These are phyloP conservation scores for Tetrahymena malaccensis DNA, from an alignment of 73 alveolate species.

Conservation along the genomic window DNA sequence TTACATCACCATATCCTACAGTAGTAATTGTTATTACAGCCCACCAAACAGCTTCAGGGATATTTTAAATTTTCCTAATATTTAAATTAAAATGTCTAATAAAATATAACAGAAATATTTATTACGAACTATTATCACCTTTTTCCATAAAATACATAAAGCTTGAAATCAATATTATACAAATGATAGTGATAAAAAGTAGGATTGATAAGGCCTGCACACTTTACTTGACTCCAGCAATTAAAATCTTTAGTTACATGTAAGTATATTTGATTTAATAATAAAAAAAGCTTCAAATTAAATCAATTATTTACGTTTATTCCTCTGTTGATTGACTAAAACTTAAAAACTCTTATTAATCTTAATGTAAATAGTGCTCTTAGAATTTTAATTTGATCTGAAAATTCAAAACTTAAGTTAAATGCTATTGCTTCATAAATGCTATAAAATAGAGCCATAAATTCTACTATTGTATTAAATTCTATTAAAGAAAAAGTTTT, in stretches of 20 bases:
- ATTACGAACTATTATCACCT: neutral
- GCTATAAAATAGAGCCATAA: neutral
- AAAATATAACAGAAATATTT: neutral
- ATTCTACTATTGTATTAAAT: conserved; percentile 12
- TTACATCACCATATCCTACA: conserved; percentile 32
- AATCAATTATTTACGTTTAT: neutral
- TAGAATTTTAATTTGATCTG: conserved; percentile 4
- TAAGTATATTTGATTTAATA: neutral
- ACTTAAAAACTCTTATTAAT: conserved; percentile 10
- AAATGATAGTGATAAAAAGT: conserved; percentile 16
- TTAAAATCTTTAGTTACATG: neutral
- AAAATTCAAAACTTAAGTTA: neutral
- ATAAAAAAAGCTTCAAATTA: neutral
- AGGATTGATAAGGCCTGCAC: conserved; percentile 16
- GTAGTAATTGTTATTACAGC: conserved; percentile 38
- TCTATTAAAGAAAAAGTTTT: neutral
- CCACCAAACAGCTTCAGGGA: conserved; percentile 42
- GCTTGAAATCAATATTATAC: conserved; percentile 26
- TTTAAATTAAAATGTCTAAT: neutral
- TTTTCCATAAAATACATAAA: conserved; percentile 29
- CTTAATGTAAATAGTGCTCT: conserved; percentile 17
- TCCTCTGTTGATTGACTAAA: conserved; percentile 3
- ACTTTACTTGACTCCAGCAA: conserved; percentile 25
- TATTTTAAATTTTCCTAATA: conserved; percentile 2
- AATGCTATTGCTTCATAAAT: neutral